Evolutionary conservation across 176 grass and related monocot species (phyloP).

Genomic region (Carex cristatella): DNA sequence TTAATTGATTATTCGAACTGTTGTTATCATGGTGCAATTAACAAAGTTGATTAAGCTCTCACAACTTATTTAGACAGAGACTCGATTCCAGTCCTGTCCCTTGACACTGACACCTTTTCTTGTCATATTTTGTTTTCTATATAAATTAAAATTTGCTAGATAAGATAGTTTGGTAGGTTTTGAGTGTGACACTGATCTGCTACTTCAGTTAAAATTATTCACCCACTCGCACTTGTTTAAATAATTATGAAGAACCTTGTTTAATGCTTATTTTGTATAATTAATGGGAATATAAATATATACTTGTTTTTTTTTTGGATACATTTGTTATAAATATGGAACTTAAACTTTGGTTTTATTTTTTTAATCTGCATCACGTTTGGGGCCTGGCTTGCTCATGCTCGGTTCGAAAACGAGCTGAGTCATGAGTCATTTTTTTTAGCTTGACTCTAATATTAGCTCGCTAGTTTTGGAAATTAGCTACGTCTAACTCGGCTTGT

Average conservation of each 20-base stretch:
- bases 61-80: conserved; percentile 29
- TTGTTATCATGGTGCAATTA: conserved; percentile 21
- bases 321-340: no score
- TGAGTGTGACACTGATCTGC: conserved; percentile 15
- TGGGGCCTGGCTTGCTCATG: no score
- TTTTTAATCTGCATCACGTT: no score
- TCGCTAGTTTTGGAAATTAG: no score
- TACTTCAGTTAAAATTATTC: conserved; percentile 5
- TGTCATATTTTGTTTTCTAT: conserved; percentile 9
- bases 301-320: no score
- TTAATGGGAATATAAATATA: no score
- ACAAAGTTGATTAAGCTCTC: conserved; percentile 30
- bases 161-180: conserved; percentile 19
- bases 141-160: conserved; percentile 20
- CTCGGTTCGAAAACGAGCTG: no score
- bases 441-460: no score
- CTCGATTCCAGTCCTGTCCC: background rate
- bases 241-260: background rate
- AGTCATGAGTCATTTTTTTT: no score
- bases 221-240: conserved; percentile 11
- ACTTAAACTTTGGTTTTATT: no score
- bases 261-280: background rate
- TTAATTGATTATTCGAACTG: background rate
- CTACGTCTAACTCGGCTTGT: no score
- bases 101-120: conserved; percentile 4